phyloP scores from a whole-genome alignment of 805 yeast genomes.

The Ogataea pilisensis region DNA sequence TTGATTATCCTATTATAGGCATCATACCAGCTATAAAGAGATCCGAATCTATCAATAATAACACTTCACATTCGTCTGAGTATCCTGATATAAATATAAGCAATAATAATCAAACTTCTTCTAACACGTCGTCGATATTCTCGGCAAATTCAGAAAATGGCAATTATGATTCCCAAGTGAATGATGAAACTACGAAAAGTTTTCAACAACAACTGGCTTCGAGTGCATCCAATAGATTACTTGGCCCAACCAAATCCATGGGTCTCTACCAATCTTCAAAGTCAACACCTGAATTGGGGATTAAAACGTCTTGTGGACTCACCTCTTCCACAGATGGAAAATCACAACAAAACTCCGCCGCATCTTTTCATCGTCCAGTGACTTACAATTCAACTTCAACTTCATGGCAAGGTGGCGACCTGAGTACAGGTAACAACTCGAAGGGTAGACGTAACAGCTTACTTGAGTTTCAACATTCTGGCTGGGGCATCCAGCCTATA shows the following conservation, averaged over 20 bases:
- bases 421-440: no score
- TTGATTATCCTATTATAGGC: not conserved
- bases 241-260: not conserved
- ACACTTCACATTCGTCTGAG: not conserved
- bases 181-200: no score
- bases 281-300: slow-evolving; percentile 5
- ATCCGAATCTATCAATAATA: not conserved
- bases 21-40: not conserved
- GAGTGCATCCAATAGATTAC: not conserved
- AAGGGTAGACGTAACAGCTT: slow-evolving; percentile 15
- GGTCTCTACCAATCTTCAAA: slow-evolving; percentile 13
- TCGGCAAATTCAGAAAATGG: not conserved
- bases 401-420: no score
- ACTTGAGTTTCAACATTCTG: slow-evolving; percentile 7
- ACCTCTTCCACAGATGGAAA: no score
- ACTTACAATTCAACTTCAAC: not conserved
- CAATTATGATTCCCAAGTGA: not conserved
- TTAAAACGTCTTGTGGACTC: not conserved
- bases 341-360: no score
- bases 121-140: not conserved
- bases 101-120: no score
- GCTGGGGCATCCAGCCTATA: slow-evolving; percentile 10
- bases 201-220: not conserved
- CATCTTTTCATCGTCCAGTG: no score
- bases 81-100: no score